A percentile compares a stretch with the other conserved stretches of the same genome.
phyloP scores from a whole-genome alignment of 2,329 filamentous ascomycete species.

The Penicillium capsulatum region DNA sequence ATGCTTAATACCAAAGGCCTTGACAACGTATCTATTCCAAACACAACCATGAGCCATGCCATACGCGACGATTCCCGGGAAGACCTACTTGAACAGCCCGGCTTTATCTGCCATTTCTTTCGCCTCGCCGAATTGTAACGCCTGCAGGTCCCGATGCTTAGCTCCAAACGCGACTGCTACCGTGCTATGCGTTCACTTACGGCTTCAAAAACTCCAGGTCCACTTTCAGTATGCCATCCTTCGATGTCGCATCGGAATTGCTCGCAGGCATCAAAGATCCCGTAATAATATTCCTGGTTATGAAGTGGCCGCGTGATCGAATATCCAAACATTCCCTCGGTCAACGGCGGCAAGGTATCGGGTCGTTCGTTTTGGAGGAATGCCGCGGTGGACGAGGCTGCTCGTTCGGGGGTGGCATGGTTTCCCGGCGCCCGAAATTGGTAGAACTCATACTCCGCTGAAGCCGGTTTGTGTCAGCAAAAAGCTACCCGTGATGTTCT shows the following conservation, averaged over 20 bases:
- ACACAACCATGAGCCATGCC: conserved; percentile 8
- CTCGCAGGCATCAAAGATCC: conserved; percentile 59
- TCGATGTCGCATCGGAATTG: conserved; percentile 78
- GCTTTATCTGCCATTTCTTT: conserved; percentile 87
- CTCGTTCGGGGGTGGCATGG: conserved; percentile 50
- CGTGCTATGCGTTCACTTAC: conserved; percentile 42
- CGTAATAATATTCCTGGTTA: conserved; percentile 90
- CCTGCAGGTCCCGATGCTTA: conserved; percentile 34
- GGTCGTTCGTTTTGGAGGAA: conserved; percentile 72
- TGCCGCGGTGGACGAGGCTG: conserved; percentile 64
- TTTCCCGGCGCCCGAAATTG: conserved; percentile 69
- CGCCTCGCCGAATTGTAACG: conserved; percentile 85
- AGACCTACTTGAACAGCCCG: conserved; percentile 74
- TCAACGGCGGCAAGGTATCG: conserved; percentile 69
- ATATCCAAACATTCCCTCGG: conserved; percentile 95
- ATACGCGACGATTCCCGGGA: not conserved
- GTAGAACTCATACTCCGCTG: conserved; percentile 94
- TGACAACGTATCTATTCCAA: conserved; percentile 66
- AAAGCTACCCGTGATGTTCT: no score
- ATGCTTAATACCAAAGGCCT: conserved; percentile 78
- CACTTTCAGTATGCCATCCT: conserved; percentile 93
- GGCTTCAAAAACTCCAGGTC: conserved; percentile 91
- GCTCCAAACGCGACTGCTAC: not conserved
- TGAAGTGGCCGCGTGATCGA: conserved; percentile 80
- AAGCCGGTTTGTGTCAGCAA: not conserved